phyloP scores from a whole-genome alignment of 129 eudicot genomes.

The Smallanthus sonchifolius region DNA sequence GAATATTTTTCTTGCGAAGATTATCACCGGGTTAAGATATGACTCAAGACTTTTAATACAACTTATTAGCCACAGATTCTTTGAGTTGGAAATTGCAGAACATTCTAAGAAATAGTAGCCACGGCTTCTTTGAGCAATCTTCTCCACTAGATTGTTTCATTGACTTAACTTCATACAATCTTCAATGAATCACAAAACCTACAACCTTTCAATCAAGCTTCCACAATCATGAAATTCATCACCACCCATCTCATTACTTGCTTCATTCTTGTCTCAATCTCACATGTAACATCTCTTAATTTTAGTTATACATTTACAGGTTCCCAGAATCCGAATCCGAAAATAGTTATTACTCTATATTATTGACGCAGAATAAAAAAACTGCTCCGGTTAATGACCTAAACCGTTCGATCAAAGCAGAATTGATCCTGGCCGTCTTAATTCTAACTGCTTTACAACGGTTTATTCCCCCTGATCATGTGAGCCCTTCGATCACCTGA shows the following conservation, averaged over 20 bases:
- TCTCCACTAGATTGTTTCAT: neutral
- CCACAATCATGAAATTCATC: conserved; percentile 10
- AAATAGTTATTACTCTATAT: no score
- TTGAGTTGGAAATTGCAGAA: neutral
- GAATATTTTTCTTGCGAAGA: neutral
- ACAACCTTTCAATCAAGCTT: neutral
- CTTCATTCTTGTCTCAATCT: conserved; percentile 13
- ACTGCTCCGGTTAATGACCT: no score
- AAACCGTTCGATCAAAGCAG: no score
- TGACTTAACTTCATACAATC: neutral
- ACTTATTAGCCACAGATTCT: neutral
- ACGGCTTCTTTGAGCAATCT: neutral
- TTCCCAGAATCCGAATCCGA: neutral
- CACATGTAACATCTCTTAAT: conserved; percentile 10
- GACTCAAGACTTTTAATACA: neutral
- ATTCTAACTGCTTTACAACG: no score
- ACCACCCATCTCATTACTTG: neutral
- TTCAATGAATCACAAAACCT: neutral
- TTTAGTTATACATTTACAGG: neutral
- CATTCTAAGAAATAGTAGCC: neutral
- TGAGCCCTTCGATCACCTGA: no score
- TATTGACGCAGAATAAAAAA: no score
- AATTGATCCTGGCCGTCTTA: no score
- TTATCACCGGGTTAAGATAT: neutral
- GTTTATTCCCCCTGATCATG: no score